A percentile compares a stretch with the other conserved stretches of the same genome.
These are phyloP conservation scores for Streptanthus diversifolius DNA, from an alignment of 345 rosid genomes.

Conservation along the genomic window DNA sequence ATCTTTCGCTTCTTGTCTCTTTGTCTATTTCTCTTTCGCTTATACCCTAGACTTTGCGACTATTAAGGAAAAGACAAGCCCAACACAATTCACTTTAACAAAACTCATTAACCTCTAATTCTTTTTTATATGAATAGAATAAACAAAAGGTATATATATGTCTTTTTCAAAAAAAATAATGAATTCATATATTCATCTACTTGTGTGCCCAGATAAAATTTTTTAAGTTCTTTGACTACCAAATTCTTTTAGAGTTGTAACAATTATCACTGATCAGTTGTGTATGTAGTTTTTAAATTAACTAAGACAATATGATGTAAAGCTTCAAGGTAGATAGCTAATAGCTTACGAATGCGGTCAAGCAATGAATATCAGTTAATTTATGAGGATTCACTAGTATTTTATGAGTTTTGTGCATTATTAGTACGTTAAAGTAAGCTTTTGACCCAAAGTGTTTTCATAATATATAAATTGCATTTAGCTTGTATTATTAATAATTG, in stretches of 20 bases:
- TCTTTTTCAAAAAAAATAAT: neutral
- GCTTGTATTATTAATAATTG: no score
- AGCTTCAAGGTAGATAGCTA: neutral
- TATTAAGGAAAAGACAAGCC: conserved; percentile 27
- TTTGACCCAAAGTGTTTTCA: no score
- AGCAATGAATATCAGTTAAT: conserved; percentile 3
- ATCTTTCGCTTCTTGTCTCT: no score
- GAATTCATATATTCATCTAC: neutral
- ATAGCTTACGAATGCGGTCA: conserved; percentile 4
- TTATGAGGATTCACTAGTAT: neutral
- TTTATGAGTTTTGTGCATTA: no score
- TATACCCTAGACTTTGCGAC: conserved; percentile 23
- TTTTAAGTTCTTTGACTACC: no score
- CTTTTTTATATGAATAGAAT: neutral
- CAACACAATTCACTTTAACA: conserved; percentile 6
- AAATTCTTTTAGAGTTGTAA: conserved; percentile 12
- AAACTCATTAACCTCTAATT: neutral
- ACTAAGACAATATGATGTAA: conserved; percentile 18
- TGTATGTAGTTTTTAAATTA: conserved; percentile 3
- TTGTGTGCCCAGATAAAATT: no score
- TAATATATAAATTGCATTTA: no score
- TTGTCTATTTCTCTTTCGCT: conserved; percentile 21
- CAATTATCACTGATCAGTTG: conserved; percentile 17
- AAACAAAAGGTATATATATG: neutral
- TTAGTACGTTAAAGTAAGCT: no score